These are phyloP conservation scores for Tulasnella sp. DNA, from an alignment of 768 basidiomycete genomes.

Conservation along the genomic window DNA sequence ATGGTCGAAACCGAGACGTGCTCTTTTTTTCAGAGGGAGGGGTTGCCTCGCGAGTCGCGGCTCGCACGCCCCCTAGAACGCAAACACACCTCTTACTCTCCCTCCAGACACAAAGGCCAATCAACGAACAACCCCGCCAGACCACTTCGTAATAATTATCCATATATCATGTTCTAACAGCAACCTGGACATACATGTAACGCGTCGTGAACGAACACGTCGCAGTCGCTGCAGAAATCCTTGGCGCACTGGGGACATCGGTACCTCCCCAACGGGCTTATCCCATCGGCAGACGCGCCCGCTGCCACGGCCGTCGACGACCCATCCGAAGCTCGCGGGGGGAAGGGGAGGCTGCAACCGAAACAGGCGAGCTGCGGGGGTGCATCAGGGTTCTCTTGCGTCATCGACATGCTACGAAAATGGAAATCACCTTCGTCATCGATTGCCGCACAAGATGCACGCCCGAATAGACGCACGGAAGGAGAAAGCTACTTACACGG, in stretches of 20 bases:
- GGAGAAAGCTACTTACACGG: conserved; percentile 51
- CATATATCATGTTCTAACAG: background rate
- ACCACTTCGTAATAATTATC: background rate
- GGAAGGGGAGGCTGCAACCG: conserved; percentile 69
- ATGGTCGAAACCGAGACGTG: background rate
- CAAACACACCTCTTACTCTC: background rate
- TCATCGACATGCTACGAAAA: conserved; percentile 28
- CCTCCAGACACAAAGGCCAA: background rate
- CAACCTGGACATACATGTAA: conserved; percentile 81
- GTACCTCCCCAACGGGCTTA: conserved; percentile 81
- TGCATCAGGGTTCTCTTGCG: conserved; percentile 27
- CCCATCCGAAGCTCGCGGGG: conserved; percentile 28
- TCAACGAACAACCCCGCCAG: background rate
- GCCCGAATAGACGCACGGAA: conserved; percentile 3
- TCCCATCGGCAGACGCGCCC: conserved; percentile 36
- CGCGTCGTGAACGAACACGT: conserved; percentile 91
- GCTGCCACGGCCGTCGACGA: conserved; percentile 25
- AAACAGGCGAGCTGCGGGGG: conserved; percentile 40
- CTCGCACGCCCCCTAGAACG: background rate
- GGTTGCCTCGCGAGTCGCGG: background rate
- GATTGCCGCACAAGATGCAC: background rate
- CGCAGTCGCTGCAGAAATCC: conserved; percentile 93
- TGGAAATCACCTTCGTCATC: background rate
- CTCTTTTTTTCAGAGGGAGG: background rate
- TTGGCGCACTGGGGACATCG: conserved; percentile 73